These are phyloP conservation scores for Aristolochia contorta DNA, from an alignment of 164 flowering plant genomes.

Conservation along the genomic window DNA sequence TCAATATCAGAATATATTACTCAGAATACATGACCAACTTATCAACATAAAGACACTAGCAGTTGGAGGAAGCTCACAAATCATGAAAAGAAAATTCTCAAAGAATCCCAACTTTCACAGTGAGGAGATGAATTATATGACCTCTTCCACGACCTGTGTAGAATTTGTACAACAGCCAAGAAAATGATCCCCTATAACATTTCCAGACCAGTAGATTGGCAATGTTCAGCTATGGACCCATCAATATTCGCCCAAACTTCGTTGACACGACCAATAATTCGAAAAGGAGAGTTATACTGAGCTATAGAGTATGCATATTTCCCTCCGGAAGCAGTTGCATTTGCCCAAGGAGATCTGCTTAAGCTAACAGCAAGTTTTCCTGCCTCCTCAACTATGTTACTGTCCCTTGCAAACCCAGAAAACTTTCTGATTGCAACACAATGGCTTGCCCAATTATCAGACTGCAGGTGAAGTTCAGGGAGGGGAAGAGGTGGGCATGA, in stretches of 20 bases:
- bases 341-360: slow-evolving; percentile 65
- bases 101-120: slow-evolving; percentile 3
- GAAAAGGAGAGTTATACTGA: slow-evolving; percentile 65
- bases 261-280: slow-evolving; percentile 50
- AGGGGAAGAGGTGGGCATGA: slow-evolving; percentile 58
- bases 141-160: too few species aligned
- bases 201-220: slow-evolving; percentile 27
- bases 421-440: slow-evolving; percentile 72
- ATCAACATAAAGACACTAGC: too few species aligned
- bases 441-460: slow-evolving; percentile 31
- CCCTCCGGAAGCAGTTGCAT: slow-evolving; percentile 37
- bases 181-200: neutral
- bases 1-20: too few species aligned
- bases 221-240: slow-evolving; percentile 25
- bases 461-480: slow-evolving; percentile 52
- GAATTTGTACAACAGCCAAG: too few species aligned
- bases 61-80: too few species aligned
- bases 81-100: too few species aligned
- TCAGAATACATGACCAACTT: too few species aligned
- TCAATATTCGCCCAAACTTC: slow-evolving; percentile 76
- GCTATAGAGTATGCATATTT: slow-evolving; percentile 71
- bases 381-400: slow-evolving; percentile 51
- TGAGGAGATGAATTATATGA: too few species aligned
- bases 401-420: slow-evolving; percentile 68
- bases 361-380: slow-evolving; percentile 62